A percentile compares a stretch with the other conserved stretches of the same genome.
Evolutionary conservation across 2,329 filamentous ascomycete genomes (phyloP).

Genomic region (Keithomyces neogunnii): DNA sequence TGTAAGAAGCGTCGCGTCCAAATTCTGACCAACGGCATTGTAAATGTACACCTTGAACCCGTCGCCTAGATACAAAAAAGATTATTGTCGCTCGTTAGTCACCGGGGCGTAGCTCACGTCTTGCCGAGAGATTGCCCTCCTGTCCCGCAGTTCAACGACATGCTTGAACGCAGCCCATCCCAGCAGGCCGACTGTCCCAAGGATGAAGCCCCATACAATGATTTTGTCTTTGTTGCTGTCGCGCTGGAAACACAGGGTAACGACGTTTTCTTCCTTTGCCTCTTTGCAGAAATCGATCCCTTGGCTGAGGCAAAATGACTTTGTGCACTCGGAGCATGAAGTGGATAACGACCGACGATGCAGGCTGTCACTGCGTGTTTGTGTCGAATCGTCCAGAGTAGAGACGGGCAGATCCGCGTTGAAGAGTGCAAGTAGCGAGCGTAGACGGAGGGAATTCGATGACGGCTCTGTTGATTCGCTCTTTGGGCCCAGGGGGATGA

Average conservation of each 20-base stretch:
- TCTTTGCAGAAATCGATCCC: conserved; percentile 55
- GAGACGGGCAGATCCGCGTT: conserved; percentile 11
- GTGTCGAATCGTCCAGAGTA: conserved; percentile 1
- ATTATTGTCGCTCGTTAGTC: not conserved
- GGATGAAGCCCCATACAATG: conserved; percentile 57
- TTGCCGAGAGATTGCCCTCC: conserved; percentile 19
- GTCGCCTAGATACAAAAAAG: not conserved
- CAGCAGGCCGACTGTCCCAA: conserved; percentile 49
- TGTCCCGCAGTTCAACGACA: conserved; percentile 32
- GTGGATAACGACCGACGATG: conserved; percentile 30
- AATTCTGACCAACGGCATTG: conserved; percentile 1
- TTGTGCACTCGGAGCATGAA: conserved; percentile 54
- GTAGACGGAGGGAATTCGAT: conserved; percentile 14
- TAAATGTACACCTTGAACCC: not conserved
- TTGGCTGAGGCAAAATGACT: conserved; percentile 53
- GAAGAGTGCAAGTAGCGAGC: conserved; percentile 12
- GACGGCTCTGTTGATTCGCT: conserved; percentile 22
- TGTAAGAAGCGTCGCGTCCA: not conserved
- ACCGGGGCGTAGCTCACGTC: conserved; percentile 20
- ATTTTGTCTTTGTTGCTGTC: conserved; percentile 59
- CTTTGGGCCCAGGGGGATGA: conserved; percentile 49
- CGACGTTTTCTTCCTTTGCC: conserved; percentile 52
- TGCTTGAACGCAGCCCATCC: conserved; percentile 50
- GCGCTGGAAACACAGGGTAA: conserved; percentile 57
- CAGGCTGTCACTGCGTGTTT: not conserved